These are phyloP conservation scores for Schoenoplectus tabernaemontani DNA, from an alignment of 202 grass and related monocot genomes.

Conservation along the genomic window DNA sequence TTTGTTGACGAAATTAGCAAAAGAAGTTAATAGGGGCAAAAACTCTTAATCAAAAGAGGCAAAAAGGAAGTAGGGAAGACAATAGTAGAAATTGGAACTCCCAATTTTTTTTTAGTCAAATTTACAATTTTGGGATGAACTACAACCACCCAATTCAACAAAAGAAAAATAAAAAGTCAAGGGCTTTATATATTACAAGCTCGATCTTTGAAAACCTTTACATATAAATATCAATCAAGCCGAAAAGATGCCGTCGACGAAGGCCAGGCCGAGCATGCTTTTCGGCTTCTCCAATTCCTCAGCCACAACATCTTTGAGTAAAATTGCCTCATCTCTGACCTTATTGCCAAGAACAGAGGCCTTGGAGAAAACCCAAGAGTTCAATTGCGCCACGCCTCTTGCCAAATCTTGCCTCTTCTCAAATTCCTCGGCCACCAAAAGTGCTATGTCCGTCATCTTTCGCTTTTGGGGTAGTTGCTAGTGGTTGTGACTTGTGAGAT, in stretches of 20 bases:
- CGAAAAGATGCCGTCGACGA: constrained; percentile 66
- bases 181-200: neutral
- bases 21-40: too few species aligned
- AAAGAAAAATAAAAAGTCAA: neutral
- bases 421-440: constrained; percentile 74
- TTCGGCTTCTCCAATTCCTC: constrained; percentile 37
- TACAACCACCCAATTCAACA: neutral
- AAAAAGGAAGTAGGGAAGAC: neutral
- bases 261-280: constrained; percentile 25
- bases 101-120: neutral
- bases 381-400: constrained; percentile 28
- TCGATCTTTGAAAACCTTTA: neutral
- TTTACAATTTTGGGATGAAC: constrained; percentile 16
- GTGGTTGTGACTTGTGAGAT: neutral
- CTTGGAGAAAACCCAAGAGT: constrained; percentile 41
- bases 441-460: constrained; percentile 69
- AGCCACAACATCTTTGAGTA: constrained; percentile 7
- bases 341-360: constrained; percentile 22
- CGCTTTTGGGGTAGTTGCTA: neutral
- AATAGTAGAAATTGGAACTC: neutral
- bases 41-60: neutral
- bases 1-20: too few species aligned
- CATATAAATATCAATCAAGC: constrained; percentile 28
- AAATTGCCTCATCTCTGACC: constrained; percentile 26
- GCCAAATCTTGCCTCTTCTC: constrained; percentile 44